Evolutionary conservation across 305 asterid genomes (phyloP).

Genomic region (Ajuga reptans): DNA sequence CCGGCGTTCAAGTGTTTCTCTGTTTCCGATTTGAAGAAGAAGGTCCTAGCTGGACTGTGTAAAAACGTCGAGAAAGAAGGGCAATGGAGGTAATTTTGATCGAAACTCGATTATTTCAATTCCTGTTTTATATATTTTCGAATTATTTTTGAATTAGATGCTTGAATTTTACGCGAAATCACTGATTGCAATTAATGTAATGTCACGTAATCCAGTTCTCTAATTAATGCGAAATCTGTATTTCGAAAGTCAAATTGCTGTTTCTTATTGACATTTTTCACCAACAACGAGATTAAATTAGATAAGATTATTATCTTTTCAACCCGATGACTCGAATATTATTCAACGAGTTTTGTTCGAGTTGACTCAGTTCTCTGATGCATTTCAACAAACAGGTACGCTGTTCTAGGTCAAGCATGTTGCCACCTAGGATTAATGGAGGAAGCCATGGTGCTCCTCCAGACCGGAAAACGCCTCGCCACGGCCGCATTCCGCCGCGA

Average conservation of each 20-base stretch:
- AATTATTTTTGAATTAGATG: slow-evolving; percentile 8
- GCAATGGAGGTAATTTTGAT: slow-evolving; percentile 73
- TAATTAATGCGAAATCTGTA: slow-evolving; percentile 12
- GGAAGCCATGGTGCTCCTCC: slow-evolving; percentile 91
- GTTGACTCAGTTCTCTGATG: slow-evolving; percentile 18
- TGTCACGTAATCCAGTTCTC: slow-evolving; percentile 20
- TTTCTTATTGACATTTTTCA: slow-evolving; percentile 6
- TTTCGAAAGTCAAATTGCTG: slow-evolving; percentile 24
- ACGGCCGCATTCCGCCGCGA: slow-evolving; percentile 81
- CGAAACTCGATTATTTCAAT: neutral
- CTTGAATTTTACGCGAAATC: slow-evolving; percentile 37
- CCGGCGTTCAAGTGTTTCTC: slow-evolving; percentile 74
- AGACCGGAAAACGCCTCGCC: slow-evolving; percentile 83
- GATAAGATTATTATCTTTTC: slow-evolving; percentile 3
- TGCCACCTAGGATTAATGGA: slow-evolving; percentile 92
- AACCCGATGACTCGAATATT: neutral
- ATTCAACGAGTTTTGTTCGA: neutral
- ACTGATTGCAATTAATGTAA: slow-evolving; percentile 26
- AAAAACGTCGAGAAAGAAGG: slow-evolving; percentile 62
- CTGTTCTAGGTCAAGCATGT: slow-evolving; percentile 84
- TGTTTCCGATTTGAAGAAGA: slow-evolving; percentile 79
- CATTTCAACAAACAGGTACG: slow-evolving; percentile 52
- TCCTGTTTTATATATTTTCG: neutral
- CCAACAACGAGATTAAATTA: neutral
- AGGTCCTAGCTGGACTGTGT: slow-evolving; percentile 65